These are phyloP conservation scores for Tricholomella constricta DNA, from an alignment of 768 basidiomycete genomes.

Conservation along the genomic window DNA sequence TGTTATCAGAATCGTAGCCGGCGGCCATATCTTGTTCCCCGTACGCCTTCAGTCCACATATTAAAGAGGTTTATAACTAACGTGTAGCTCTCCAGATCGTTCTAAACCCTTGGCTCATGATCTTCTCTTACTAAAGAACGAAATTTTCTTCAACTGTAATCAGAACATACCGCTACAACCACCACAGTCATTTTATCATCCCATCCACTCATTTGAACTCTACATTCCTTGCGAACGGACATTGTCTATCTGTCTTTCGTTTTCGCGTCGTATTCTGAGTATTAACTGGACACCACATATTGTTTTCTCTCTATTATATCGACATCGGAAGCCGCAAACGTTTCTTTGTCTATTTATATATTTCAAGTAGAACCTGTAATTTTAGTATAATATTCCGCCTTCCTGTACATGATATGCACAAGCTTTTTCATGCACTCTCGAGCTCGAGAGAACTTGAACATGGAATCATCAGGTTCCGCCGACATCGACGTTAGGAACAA, in stretches of 20 bases:
- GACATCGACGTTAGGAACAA: not conserved
- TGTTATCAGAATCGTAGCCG: slow-evolving; percentile 53
- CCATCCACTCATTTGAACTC: slow-evolving; percentile 7
- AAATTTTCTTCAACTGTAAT: not conserved
- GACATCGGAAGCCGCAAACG: slow-evolving; percentile 9
- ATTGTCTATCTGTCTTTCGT: slow-evolving; percentile 5
- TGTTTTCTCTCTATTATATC: slow-evolving; percentile 8
- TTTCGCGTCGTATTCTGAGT: slow-evolving; percentile 4
- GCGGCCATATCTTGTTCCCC: slow-evolving; percentile 74
- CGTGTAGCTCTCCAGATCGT: slow-evolving; percentile 60
- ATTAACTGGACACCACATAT: slow-evolving; percentile 4
- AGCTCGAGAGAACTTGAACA: too few relatives aligned
- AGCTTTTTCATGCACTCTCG: not conserved
- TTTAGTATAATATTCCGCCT: slow-evolving; percentile 7
- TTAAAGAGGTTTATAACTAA: not conserved
- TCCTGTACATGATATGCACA: slow-evolving; percentile 1
- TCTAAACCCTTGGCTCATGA: slow-evolving; percentile 88
- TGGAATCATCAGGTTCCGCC: too few relatives aligned
- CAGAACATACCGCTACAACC: not conserved
- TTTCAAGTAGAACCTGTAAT: slow-evolving; percentile 9
- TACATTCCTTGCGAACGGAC: slow-evolving; percentile 9
- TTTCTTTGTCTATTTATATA: slow-evolving; percentile 15
- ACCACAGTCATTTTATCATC: slow-evolving; percentile 5
- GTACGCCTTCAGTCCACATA: slow-evolving; percentile 39
- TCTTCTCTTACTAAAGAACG: slow-evolving; percentile 59